Conservation (phyloP, 2,329 filamentous ascomycete genomes). For the Pyricularia sp. region DNA sequence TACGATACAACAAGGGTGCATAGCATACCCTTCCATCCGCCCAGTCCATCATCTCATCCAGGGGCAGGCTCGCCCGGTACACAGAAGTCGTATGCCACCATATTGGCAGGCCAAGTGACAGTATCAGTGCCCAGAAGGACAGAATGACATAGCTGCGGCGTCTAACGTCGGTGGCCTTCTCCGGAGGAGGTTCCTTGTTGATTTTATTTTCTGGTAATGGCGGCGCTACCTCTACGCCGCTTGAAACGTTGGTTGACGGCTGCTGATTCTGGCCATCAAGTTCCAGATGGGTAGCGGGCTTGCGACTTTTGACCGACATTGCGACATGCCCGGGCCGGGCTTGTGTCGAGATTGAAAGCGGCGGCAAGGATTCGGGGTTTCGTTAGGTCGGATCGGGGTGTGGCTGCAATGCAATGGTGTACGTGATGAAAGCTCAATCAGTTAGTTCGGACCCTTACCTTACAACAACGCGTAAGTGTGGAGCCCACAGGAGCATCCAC, state of each 20-base stretch:
- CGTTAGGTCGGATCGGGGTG: background rate
- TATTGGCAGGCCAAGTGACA: constrained; percentile 75
- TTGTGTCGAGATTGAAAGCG: background rate
- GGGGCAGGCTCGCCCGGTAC: constrained; percentile 70
- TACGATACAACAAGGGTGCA: constrained; percentile 7
- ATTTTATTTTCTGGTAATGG: constrained; percentile 2
- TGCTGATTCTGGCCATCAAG: background rate
- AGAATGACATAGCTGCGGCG: constrained; percentile 63
- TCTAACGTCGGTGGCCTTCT: constrained; percentile 55
- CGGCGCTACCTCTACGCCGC: background rate
- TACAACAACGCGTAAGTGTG: background rate
- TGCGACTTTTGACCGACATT: constrained; percentile 8
- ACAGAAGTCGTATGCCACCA: constrained; percentile 96
- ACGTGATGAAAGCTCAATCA: background rate
- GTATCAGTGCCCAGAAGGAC: constrained; percentile 82
- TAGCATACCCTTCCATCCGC: constrained; percentile 72
- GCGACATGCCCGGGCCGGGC: constrained; percentile 3
- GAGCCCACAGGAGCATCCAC: background rate
- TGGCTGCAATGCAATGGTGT: background rate
- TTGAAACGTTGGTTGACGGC: background rate
- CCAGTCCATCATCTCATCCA: constrained; percentile 83
- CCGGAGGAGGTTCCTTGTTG: constrained; percentile 54
- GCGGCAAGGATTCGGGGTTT: background rate
- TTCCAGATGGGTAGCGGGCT: background rate
- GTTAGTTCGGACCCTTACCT: background rate